phyloP scores from a whole-genome alignment of 257 asterid genomes.

The Primulina tabacum region DNA sequence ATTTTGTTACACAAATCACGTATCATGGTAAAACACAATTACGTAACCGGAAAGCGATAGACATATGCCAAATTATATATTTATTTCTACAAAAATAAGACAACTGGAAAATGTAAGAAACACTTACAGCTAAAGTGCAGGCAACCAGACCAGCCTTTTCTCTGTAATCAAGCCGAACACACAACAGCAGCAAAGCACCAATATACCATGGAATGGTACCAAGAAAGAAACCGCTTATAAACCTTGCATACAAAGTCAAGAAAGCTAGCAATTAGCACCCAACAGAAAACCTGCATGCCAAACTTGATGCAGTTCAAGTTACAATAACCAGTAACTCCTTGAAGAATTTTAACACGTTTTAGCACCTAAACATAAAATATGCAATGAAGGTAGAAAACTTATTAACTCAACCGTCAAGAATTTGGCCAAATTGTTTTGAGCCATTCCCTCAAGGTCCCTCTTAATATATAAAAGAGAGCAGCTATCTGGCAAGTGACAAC shows the following conservation, averaged over 20 bases:
- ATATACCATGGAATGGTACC: conserved; percentile 92
- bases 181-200: conserved; percentile 72
- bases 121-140: conserved; percentile 82
- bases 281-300: not conserved
- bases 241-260: conserved; percentile 44
- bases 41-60: not conserved
- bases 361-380: conserved; percentile 1
- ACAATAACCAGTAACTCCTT: not conserved
- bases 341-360: not conserved
- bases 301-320: not conserved
- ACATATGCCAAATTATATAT: not conserved
- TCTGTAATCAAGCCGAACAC: conserved; percentile 78
- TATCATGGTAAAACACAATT: not conserved
- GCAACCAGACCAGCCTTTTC: conserved; percentile 91
- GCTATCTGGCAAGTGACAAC: not conserved
- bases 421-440: not conserved
- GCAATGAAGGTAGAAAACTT: not conserved
- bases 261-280: conserved; percentile 9
- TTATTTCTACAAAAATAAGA: not conserved
- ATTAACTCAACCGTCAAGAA: conserved; percentile 19
- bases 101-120: conserved; percentile 7
- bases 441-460: not conserved
- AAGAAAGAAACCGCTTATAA: conserved; percentile 72
- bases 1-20: not conserved
- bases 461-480: conserved; percentile 1